Percentiles rank a stretch among this genome's conserved stretches.
Evolutionary conservation across 2,329 filamentous ascomycete genomes (phyloP).

Genomic region (Venturia aucupariae): DNA sequence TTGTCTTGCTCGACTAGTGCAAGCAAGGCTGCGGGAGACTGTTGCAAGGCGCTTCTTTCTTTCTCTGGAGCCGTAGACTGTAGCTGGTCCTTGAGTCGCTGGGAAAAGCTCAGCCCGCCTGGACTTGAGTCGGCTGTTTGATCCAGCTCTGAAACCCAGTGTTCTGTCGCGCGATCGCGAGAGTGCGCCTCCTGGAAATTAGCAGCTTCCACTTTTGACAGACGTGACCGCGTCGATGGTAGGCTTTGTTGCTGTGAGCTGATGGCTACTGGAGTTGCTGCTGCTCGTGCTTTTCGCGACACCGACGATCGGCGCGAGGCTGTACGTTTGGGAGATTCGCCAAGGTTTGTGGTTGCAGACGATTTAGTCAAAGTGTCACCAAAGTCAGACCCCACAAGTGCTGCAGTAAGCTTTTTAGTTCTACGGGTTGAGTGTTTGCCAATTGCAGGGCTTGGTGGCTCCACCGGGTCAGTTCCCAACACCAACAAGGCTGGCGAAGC

Average conservation of each 20-base stretch:
- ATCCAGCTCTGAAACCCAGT: slow-evolving; percentile 3
- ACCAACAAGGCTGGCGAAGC: background rate
- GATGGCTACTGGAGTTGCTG: background rate
- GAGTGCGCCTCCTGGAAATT: slow-evolving; percentile 7
- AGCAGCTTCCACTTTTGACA: background rate
- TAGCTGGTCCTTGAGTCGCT: slow-evolving; percentile 1
- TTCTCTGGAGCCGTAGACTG: background rate
- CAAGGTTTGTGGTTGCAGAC: background rate
- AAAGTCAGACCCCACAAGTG: background rate
- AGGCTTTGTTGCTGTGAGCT: slow-evolving; percentile 2
- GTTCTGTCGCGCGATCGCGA: slow-evolving; percentile 1
- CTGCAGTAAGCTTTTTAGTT: slow-evolving; percentile 6
- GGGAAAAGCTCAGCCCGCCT: background rate
- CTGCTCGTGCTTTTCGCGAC: background rate
- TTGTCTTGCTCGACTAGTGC: background rate
- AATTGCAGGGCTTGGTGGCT: slow-evolving; percentile 6
- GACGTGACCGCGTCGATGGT: background rate
- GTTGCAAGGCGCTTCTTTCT: background rate
- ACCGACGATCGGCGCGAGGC: background rate
- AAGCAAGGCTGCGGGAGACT: background rate
- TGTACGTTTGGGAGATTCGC: background rate
- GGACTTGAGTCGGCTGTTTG: background rate
- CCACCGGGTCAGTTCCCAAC: slow-evolving; percentile 10
- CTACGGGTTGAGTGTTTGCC: background rate
- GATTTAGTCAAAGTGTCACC: slow-evolving; percentile 1